Evolutionary conservation across 73 alveolate species (phyloP).

Genomic region (Paramecium biaurelia): DNA sequence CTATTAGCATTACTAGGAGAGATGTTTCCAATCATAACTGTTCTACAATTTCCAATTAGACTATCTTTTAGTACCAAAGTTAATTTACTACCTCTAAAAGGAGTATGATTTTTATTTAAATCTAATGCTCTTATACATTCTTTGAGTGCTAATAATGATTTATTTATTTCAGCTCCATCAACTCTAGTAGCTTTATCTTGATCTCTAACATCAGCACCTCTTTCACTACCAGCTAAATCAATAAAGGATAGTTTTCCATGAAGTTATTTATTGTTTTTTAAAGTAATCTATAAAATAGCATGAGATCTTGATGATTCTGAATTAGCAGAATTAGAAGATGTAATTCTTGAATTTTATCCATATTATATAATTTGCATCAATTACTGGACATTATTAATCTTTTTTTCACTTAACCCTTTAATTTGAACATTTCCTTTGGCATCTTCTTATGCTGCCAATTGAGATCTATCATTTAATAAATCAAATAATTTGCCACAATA

Average conservation of each 20-base stretch:
- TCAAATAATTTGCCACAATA: slow-evolving; percentile 99
- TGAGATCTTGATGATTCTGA: slow-evolving; percentile 61
- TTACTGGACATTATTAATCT: slow-evolving; percentile 73
- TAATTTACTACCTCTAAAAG: slow-evolving; percentile 98
- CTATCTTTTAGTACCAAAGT: slow-evolving; percentile 91
- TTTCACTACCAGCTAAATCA: slow-evolving; percentile 99
- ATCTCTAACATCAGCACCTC: slow-evolving; percentile 99
- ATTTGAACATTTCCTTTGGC: not conserved
- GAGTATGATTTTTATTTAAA: slow-evolving; percentile 93
- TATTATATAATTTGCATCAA: slow-evolving; percentile 79
- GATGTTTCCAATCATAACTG: slow-evolving; percentile 99
- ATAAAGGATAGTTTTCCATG: slow-evolving; percentile 87
- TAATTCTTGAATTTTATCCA: slow-evolving; percentile 71
- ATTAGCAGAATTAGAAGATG: slow-evolving; percentile 43
- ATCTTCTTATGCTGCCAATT: not conserved
- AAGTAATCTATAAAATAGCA: slow-evolving; percentile 75
- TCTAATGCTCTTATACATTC: slow-evolving; percentile 99
- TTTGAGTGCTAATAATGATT: slow-evolving; percentile 97
- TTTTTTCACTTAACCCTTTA: slow-evolving; percentile 90
- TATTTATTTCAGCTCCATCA: slow-evolving; percentile 99
- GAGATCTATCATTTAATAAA: slow-evolving; percentile 82
- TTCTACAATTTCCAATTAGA: slow-evolving; percentile 98
- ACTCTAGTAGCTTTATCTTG: slow-evolving; percentile 92
- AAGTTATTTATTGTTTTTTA: slow-evolving; percentile 82
- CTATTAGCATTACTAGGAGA: slow-evolving; percentile 94